Base-by-base conservation (phyloP, 2,329 filamentous ascomycete species). In the Fusarium subtropicale region DNA sequence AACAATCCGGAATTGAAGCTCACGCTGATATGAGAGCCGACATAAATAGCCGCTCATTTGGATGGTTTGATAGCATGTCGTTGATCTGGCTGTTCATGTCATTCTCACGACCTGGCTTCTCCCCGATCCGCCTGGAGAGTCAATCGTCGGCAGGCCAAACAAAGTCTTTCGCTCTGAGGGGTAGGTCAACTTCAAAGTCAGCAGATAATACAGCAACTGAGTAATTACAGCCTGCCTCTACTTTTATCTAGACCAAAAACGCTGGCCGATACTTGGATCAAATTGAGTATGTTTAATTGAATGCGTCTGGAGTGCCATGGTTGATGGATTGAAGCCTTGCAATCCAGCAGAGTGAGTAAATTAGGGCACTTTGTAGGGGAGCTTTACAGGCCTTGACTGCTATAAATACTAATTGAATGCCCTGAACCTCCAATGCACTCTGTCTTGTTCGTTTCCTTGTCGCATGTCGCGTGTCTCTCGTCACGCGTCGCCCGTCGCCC, bases 91-190 rank as follows among this genome's bases (percentile, higher is more conserved):
- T 36, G 1, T 36, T 36, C 3, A 18, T 34, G 16, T 5, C 16
- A 18, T 1, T 2, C 16, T 5, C 16, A 34, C 1, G 1, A 34
- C 2, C 16, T 4, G 4, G 6, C 7, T n/a, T 38, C 7, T 3
- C 2, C 18, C 36, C 8, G n/a, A 12, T 12, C 5, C 36, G 20
- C 5, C 36, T n/a, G n/a, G 7, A 18, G 5, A 12, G n/a, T 38
- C 36, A 38, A 20, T 38, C n/a, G 7, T 38, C 5, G 2, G 18
- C 5, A 0, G 5, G 2, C n/a, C 10, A 38, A 38, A 20, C 10
- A 38, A 38, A 20, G 36, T 38, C 36, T 38, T 10, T 12, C 1
- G 7, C 36, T 38, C 18, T 12, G 5, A 20, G 36, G 36, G 20
- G 36, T n/a, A 38, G 36, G 36, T 20, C 12, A 38, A 6, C 36